Evolutionary conservation across 2,329 filamentous ascomycete genomes (phyloP), one percentile per base, ranked within the genome.

Genomic region (Aspergillus sclerotialis): DNA sequence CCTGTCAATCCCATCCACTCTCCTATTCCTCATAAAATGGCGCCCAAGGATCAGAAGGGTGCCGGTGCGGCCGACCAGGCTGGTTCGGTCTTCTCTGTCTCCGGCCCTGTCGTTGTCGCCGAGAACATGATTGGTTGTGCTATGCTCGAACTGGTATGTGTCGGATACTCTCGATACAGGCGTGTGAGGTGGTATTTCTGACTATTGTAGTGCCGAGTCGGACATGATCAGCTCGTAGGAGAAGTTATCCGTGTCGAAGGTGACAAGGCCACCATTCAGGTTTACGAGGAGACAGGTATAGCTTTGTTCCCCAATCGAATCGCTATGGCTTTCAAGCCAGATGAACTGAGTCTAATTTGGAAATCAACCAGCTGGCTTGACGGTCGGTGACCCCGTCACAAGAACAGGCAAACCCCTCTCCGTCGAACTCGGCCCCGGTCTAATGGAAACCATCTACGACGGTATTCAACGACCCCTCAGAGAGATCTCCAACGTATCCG

Each of bases 391-490:
- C 60, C 92, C 92, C 32, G 92, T 98, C 49, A 56, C 70, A 42
- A 79, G 90, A 56, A 95, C 90, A 38, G 86, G 88, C 64, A 95
- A 96, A 75, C 92, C 92, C 45, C 73, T 98, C 36, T 95, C 92
- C 38, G 92, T 98, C 66, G 92, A 98, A 67, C 82, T 98, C 30
- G 92, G 92, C 32, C 92, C 92, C 45, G 92, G 92, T 61, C 73
- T 98, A 63, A 87, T 98, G 77, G 90, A 96, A 70, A 95, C 92
- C 49, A 98, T 98, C 65, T 98, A 96, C 74, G 92, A 98, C 64
- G 92, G 92, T 70, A 98, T 98, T 56, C 92, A 98, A 67, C 82
- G 92, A 60, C 92, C 92, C 32, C 80, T 98, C 52, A 82, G 82
- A 67, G 80, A 78, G 48, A 98, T 98, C 55, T 73, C 86, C 50